Percentiles rank a stretch among this genome's conserved stretches.
Evolutionary conservation across 495 filamentous ascomycete genomes (phyloP).

Genomic region (Rhizodiscina lignyota): DNA sequence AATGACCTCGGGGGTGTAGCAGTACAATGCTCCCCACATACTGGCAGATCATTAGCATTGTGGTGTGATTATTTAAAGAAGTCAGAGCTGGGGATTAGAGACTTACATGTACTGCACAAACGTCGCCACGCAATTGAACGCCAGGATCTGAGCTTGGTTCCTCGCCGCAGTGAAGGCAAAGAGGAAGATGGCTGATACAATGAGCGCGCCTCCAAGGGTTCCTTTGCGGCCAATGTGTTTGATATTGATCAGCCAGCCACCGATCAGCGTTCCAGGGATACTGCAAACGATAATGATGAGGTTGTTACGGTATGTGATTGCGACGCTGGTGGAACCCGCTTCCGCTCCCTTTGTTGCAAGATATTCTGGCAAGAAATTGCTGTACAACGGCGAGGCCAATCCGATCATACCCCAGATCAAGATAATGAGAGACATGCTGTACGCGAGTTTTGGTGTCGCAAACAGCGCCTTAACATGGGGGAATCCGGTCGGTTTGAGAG

Average conservation of each 20-base stretch:
- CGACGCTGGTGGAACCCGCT: slow-evolving; percentile 27
- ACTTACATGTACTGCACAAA: too few relatives aligned
- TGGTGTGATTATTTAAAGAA: too few relatives aligned
- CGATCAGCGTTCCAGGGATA: slow-evolving; percentile 48
- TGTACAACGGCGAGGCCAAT: slow-evolving; percentile 42
- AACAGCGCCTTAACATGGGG: slow-evolving; percentile 48
- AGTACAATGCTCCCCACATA: too few relatives aligned
- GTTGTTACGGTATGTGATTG: slow-evolving; percentile 55
- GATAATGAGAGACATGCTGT: slow-evolving; percentile 49
- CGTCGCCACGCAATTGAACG: too few relatives aligned
- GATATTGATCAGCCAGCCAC: slow-evolving; percentile 44
- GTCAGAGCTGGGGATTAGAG: too few relatives aligned
- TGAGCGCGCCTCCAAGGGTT: slow-evolving; percentile 35
- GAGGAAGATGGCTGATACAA: slow-evolving; percentile 42
- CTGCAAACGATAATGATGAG: slow-evolving; percentile 45
- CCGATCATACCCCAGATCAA: slow-evolving; percentile 52
- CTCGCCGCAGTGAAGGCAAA: slow-evolving; percentile 51
- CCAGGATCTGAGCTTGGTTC: slow-evolving; percentile 36
- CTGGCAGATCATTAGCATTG: too few relatives aligned
- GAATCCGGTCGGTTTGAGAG: slow-evolving; percentile 25
- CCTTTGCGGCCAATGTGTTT: slow-evolving; percentile 39
- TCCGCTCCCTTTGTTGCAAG: slow-evolving; percentile 27
- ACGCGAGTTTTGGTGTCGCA: slow-evolving; percentile 37
- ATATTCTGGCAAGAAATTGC: slow-evolving; percentile 28
- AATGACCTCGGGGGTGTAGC: too few relatives aligned